Base-by-base conservation (phyloP, 116 monocot genomes). In the Iris pallida region DNA sequence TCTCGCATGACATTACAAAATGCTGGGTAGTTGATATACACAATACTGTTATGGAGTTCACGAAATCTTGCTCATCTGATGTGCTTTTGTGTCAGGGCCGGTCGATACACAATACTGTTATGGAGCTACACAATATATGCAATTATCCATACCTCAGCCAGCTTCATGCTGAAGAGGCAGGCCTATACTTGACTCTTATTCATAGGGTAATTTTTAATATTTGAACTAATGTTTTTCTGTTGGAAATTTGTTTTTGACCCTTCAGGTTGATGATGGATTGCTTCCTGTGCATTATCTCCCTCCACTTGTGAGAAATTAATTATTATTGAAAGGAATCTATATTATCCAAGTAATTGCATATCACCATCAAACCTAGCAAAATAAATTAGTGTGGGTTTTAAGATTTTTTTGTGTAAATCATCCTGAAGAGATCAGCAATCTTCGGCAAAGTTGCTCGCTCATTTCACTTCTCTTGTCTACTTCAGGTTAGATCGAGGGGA, bases 51-150 rank as follows among this genome's bases (percentile, higher is more conserved):
- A 51, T 66, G 20, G 4, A 30, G 48, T 7, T 11, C 14, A 52
- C 14, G 9, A 20, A 66, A 30, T 64, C 16, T 9, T 49, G 49
- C 48, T 13, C 4, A 30, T 66, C 13, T 66, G 19, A 66, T 52
- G 8, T 66, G 52, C 6, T 49, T 8, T 47, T 64, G 5, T 52
- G 17, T 47, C 59, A 94, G 94, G 88, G 79, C 59, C 90, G 90
- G 19, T 73, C 94, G 4, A 77, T 94, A 67, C 94, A 94, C 71
- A 94, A 94, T 53, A 85, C 94, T 64, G 94, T 94, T 52, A 94
- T 94, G 94, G 94, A 94, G 68, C 57, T 94, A 68, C 87, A 90
- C 11, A 94, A 94, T 75, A 94, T 94, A 63, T 94, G 94, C 81
- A 94, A 94, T 73, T 90, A 94, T 66, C 94, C 94, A 47, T 94